phyloP scores from a whole-genome alignment of 345 rosid species.

The Populus davidiana region DNA sequence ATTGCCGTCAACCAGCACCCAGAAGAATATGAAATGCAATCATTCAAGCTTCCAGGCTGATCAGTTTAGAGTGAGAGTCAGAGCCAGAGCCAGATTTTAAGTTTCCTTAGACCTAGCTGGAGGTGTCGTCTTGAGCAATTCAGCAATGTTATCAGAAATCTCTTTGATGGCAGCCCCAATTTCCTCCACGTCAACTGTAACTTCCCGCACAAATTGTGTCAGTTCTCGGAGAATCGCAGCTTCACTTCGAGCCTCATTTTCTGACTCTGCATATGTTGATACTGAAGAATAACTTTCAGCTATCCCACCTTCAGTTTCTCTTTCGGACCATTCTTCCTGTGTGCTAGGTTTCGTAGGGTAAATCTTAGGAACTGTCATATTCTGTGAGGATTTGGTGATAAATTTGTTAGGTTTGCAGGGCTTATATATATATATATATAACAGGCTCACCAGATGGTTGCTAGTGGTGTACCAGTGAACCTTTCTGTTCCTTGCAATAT shows the following conservation, averaged over 20 bases:
- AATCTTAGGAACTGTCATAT: neutral
- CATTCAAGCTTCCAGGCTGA: neutral
- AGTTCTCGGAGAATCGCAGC: neutral
- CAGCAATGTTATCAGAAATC: neutral
- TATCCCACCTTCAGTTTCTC: neutral
- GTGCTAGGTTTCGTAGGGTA: neutral
- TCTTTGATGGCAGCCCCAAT: neutral
- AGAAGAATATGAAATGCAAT: neutral
- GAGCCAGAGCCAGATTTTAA: neutral
- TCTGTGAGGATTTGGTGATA: neutral
- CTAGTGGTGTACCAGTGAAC: neutral
- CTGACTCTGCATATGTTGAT: neutral
- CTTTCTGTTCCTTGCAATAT: neutral
- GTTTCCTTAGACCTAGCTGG: neutral
- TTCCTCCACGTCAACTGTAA: neutral
- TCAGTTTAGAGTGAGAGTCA: neutral
- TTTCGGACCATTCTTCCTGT: neutral
- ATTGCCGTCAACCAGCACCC: neutral
- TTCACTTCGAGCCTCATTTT: neutral
- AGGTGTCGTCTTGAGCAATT: neutral
- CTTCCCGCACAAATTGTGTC: neutral
- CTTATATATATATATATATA: too few species aligned
- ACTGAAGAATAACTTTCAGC: neutral
- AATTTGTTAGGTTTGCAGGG: neutral
- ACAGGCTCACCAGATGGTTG: too few species aligned